Percentiles rank a stretch among this genome's conserved stretches.
These are phyloP conservation scores for Kwoniella shivajii DNA, from an alignment of 1,284 basidiomycete genomes.

Conservation along the genomic window DNA sequence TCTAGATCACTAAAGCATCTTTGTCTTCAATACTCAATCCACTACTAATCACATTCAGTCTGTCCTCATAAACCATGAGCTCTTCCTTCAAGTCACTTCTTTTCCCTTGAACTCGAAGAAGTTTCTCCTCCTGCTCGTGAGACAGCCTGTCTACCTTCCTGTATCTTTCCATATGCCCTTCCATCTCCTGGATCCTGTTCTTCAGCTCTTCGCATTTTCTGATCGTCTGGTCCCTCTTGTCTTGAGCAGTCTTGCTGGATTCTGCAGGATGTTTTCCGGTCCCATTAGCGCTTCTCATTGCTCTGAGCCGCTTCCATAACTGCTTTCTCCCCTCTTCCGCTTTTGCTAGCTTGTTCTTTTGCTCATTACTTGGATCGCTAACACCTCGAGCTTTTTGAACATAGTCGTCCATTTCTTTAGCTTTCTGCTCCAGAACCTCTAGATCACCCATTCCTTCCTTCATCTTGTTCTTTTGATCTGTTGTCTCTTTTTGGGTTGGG, in stretches of 20 bases:
- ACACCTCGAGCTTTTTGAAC: neutral
- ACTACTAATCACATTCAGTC: conserved; percentile 20
- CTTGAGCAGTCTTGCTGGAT: neutral
- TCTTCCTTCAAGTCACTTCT: conserved; percentile 14
- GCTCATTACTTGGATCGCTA: conserved; percentile 1
- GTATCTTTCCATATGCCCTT: conserved; percentile 7
- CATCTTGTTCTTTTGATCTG: neutral
- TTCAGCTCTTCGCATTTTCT: neutral
- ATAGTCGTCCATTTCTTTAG: conserved; percentile 7
- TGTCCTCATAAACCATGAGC: conserved; percentile 1
- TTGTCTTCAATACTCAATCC: conserved; percentile 30
- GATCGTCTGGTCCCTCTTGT: conserved; percentile 11
- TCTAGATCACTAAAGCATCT: neutral
- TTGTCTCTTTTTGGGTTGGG: neutral
- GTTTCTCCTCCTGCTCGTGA: conserved; percentile 16
- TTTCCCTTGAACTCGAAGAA: conserved; percentile 2
- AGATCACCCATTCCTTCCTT: neutral
- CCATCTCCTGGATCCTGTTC: conserved; percentile 2
- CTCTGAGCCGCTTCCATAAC: conserved; percentile 6
- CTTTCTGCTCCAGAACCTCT: conserved; percentile 3
- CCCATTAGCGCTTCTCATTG: neutral
- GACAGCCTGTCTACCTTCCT: neutral
- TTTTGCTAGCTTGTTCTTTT: conserved; percentile 3
- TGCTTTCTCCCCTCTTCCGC: conserved; percentile 7
- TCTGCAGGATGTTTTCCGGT: neutral